Evolutionary conservation across 129 eudicot species (phyloP).

Genomic region (Rutidosis leptorrhynchoides): DNA sequence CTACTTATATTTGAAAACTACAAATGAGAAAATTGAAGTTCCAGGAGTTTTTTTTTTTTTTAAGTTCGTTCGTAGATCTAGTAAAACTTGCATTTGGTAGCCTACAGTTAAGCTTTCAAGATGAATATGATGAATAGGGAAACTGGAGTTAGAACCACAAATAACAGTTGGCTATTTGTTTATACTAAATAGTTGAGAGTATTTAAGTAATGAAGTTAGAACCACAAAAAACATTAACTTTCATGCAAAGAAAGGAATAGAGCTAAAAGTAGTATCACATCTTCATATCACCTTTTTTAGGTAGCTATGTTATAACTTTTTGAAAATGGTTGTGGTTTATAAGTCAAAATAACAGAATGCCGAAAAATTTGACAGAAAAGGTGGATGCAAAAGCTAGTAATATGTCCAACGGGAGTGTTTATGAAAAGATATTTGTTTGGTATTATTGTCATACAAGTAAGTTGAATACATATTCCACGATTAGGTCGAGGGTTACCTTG

Average conservation of each 20-base stretch:
- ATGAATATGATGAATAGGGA: neutral
- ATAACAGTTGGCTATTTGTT: neutral
- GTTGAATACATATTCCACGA: neutral
- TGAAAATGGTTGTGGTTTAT: conserved; percentile 28
- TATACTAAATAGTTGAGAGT: conserved; percentile 13
- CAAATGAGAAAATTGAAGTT: no score
- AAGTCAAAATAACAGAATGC: conserved; percentile 20
- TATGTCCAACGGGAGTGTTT: conserved; percentile 12
- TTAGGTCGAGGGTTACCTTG: neutral
- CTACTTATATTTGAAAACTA: no score
- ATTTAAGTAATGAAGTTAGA: conserved; percentile 5
- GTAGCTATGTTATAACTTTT: conserved; percentile 21
- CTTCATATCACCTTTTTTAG: conserved; percentile 27
- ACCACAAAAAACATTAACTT: conserved; percentile 15
- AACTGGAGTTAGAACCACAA: no score
- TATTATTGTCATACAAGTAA: conserved; percentile 13
- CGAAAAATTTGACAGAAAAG: neutral
- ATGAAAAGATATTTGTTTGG: neutral
- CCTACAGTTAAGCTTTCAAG: neutral
- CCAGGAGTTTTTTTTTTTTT: no score
- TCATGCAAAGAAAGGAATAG: conserved; percentile 34
- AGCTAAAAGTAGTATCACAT: conserved; percentile 20
- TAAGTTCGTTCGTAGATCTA: neutral
- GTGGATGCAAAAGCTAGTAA: conserved; percentile 15
- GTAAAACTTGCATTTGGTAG: neutral